Evolutionary conservation across 2,329 filamentous ascomycete species (phyloP).

Genomic region (Paramyrothecium sp.): DNA sequence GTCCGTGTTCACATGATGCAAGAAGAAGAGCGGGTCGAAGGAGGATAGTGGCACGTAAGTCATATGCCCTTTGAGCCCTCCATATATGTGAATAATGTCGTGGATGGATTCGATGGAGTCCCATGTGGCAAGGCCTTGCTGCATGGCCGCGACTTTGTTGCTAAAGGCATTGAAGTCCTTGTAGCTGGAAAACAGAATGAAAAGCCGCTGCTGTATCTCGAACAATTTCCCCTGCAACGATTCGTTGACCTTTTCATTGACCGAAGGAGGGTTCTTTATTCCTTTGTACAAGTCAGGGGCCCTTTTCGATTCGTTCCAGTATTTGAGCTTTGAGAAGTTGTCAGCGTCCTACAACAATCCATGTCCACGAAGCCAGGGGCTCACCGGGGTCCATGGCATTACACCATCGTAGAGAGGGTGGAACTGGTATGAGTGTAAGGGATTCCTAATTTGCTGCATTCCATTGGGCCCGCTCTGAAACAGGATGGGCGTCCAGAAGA

Average conservation of each 20-base stretch:
- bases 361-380: conserved; percentile 20
- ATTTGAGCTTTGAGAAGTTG: conserved; percentile 45
- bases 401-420: conserved; percentile 57
- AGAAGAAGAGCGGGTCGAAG: conserved; percentile 77
- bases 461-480: conserved; percentile 56
- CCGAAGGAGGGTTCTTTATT: conserved; percentile 40
- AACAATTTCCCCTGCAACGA: conserved; percentile 44
- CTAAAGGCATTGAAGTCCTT: conserved; percentile 67
- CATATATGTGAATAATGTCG: conserved; percentile 59
- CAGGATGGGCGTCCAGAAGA: conserved; percentile 48
- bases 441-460: conserved; percentile 56
- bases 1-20: conserved; percentile 77
- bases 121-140: conserved; percentile 43
- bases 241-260: conserved; percentile 54
- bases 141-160: conserved; percentile 62
- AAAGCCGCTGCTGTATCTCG: conserved; percentile 61
- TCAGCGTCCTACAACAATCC: conserved; percentile 1
- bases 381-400: conserved; percentile 59
- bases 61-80: conserved; percentile 65
- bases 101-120: conserved; percentile 68
- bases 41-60: conserved; percentile 68
- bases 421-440: conserved; percentile 60
- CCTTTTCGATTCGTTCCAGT: conserved; percentile 60
- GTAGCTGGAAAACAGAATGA: conserved; percentile 66
- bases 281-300: conserved; percentile 40